These are phyloP conservation scores for Auricularia sp. DNA, from an alignment of 768 basidiomycete species.

Conservation along the genomic window DNA sequence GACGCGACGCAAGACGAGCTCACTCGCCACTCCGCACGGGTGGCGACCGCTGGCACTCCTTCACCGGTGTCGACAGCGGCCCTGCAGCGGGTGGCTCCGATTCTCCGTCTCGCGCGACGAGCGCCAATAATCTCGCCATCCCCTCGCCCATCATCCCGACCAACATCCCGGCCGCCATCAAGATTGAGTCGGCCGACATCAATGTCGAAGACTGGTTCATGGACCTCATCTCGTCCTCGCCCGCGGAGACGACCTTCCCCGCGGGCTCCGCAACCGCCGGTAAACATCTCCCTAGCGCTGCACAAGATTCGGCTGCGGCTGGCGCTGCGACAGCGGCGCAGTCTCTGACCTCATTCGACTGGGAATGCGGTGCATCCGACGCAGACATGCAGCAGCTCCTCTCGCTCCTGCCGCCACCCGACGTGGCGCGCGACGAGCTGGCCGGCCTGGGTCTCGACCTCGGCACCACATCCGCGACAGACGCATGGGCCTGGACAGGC, in stretches of 20 bases:
- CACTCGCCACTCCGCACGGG: slow-evolving; percentile 98
- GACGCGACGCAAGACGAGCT: slow-evolving; percentile 33
- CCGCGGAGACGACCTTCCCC: neutral
- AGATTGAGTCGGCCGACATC: neutral
- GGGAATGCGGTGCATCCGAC: neutral
- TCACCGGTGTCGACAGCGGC: slow-evolving; percentile 48
- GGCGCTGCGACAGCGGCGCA: neutral
- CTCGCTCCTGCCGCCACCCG: neutral
- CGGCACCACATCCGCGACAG: neutral
- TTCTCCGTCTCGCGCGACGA: slow-evolving; percentile 2
- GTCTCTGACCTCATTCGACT: neutral
- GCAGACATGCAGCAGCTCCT: neutral
- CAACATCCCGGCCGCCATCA: neutral
- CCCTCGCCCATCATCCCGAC: neutral
- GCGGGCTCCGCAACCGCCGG: neutral
- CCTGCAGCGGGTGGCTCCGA: slow-evolving; percentile 84
- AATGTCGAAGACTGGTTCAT: slow-evolving; percentile 1
- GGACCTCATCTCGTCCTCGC: slow-evolving; percentile 2
- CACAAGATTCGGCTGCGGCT: neutral
- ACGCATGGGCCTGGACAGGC: neutral
- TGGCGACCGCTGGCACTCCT: slow-evolving; percentile 63
- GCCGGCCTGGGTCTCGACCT: neutral
- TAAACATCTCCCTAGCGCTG: neutral
- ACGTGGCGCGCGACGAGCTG: neutral
- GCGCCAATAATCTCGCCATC: slow-evolving; percentile 18